A percentile compares a stretch with the other conserved stretches of the same genome.
Conservation (phyloP, 805 yeast species). For the Zygosaccharomyces bailii region DNA sequence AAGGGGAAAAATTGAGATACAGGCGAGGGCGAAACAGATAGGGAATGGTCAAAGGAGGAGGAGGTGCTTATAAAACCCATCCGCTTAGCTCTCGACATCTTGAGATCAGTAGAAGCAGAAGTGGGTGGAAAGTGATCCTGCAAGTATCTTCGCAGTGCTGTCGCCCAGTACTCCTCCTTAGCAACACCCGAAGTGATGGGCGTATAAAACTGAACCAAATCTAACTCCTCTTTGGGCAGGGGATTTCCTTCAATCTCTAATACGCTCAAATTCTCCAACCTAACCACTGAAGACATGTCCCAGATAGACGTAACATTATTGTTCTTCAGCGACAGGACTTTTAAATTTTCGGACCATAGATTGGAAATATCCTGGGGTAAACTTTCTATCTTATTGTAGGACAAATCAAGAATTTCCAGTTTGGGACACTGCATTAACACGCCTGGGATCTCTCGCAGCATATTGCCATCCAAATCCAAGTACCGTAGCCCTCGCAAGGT, state of each 20-base stretch:
- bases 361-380: conserved; percentile 45
- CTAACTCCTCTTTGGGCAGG: conserved; percentile 53
- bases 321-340: conserved; percentile 57
- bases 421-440: conserved; percentile 38
- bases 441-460: conserved; percentile 51
- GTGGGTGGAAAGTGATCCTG: conserved; percentile 15
- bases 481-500: conserved; percentile 48
- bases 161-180: conserved; percentile 38
- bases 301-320: conserved; percentile 47
- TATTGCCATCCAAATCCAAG: conserved; percentile 64
- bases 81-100: conserved; percentile 56
- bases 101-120: conserved; percentile 7
- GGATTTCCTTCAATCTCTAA: conserved; percentile 57
- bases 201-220: conserved; percentile 37
- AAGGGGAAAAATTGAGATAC: conserved; percentile 7
- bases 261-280: conserved; percentile 49
- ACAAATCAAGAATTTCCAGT: conserved; percentile 64
- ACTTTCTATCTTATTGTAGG: conserved; percentile 49
- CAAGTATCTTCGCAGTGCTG: conserved; percentile 32
- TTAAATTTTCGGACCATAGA: conserved; percentile 42
- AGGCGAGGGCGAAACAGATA: conserved; percentile 13
- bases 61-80: conserved; percentile 59
- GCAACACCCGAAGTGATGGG: conserved; percentile 39
- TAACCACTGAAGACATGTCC: conserved; percentile 53
- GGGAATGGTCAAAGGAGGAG: conserved; percentile 14